Percentiles rank a stretch among this genome's conserved stretches.
phyloP scores from a whole-genome alignment of 768 basidiomycete species.

The Xerocomus spinulosus region DNA sequence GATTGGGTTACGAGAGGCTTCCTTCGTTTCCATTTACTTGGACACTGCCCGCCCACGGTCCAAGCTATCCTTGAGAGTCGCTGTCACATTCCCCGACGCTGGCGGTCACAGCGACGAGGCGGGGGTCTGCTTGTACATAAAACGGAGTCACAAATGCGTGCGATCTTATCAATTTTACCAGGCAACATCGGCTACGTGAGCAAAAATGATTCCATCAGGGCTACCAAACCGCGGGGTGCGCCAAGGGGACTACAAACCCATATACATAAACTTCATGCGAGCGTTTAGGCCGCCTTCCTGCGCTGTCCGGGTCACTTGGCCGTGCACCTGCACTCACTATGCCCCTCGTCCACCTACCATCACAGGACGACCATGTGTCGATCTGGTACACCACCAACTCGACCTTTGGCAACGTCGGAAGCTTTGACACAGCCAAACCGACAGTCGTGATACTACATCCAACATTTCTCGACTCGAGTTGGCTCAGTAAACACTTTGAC shows the following conservation, averaged over 20 bases:
- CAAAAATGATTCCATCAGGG: conserved; percentile 20
- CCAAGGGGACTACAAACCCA: neutral
- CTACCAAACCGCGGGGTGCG: conserved; percentile 7
- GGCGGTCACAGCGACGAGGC: too few relatives aligned
- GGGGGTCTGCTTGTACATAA: neutral
- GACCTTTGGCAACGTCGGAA: conserved; percentile 51
- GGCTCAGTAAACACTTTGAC: conserved; percentile 62
- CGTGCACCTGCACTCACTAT: conserved; percentile 43
- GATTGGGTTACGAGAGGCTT: conserved; percentile 9
- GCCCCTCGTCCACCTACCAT: conserved; percentile 66
- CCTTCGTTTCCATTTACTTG: conserved; percentile 15
- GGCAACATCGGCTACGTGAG: conserved; percentile 21
- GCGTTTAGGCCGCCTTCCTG: conserved; percentile 3
- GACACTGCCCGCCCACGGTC: conserved; percentile 9
- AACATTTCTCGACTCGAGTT: conserved; percentile 61
- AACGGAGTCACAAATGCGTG: neutral
- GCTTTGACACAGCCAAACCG: conserved; percentile 61
- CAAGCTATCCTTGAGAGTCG: conserved; percentile 14
- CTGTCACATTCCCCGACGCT: too few relatives aligned
- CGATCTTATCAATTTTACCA: conserved; percentile 15
- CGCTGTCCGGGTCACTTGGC: conserved; percentile 3
- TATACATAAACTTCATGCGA: conserved; percentile 18
- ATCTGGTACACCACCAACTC: conserved; percentile 72
- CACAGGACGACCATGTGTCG: conserved; percentile 60
- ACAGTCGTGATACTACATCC: conserved; percentile 68